Percentiles rank a stretch among this genome's conserved stretches.
phyloP scores from a whole-genome alignment of 352 stramenopile genomes.

The Globisporangium nunn region DNA sequence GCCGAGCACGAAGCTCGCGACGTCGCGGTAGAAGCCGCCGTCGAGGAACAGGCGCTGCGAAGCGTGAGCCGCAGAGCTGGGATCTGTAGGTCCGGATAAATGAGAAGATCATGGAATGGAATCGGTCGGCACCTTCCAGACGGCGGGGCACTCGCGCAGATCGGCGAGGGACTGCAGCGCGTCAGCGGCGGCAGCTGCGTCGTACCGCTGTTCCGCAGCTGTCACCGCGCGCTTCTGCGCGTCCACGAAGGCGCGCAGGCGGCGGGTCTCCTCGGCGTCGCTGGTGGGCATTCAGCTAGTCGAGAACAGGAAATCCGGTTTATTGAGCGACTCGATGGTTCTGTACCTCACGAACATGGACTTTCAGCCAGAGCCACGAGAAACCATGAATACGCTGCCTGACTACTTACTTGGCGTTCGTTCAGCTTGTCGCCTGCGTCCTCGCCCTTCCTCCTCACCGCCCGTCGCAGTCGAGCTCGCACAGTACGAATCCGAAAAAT shows the following conservation, averaged over 20 bases:
- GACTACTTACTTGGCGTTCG: no score
- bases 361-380: no score
- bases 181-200: constrained; percentile 21
- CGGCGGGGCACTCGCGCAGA: constrained; percentile 13
- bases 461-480: no score
- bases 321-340: not conserved
- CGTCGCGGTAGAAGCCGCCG: constrained; percentile 41
- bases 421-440: no score
- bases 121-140: constrained; percentile 35
- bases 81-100: not conserved
- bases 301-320: not conserved
- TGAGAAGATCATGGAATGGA: not conserved
- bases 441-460: no score
- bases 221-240: constrained; percentile 34
- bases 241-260: constrained; percentile 43
- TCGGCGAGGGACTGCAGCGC: constrained; percentile 27
- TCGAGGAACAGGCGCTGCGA: constrained; percentile 42
- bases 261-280: not conserved
- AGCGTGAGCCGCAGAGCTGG: not conserved
- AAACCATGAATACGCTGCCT: not conserved
- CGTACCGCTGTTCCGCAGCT: constrained; percentile 40
- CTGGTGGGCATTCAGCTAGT: constrained; percentile 9
- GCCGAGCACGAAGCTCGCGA: constrained; percentile 37
- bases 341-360: not conserved
- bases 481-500: no score